Conservation (phyloP, 495 filamentous ascomycete genomes). For the Daldinia loculata region DNA sequence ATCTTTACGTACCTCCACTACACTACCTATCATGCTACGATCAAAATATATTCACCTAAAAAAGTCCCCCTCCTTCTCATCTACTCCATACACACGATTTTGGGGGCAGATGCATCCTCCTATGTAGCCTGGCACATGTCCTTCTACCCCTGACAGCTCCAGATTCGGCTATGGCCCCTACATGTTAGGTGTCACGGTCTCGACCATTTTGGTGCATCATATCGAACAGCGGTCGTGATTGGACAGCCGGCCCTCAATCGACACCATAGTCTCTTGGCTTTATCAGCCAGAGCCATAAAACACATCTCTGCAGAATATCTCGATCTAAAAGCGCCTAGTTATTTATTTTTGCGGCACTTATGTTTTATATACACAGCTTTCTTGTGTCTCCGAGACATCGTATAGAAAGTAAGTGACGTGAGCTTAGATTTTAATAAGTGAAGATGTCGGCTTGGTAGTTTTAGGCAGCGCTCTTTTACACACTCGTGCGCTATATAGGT, state of each 20-base stretch:
- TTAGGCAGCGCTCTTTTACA: background rate
- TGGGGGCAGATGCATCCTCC: slow-evolving; percentile 34
- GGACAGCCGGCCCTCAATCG: background rate
- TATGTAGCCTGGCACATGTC: slow-evolving; percentile 16
- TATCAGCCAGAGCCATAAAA: background rate
- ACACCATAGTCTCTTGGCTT: background rate
- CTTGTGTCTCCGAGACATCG: background rate
- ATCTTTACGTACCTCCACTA: background rate
- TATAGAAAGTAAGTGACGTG: background rate
- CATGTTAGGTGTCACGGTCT: slow-evolving; percentile 11
- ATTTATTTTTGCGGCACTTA: background rate
- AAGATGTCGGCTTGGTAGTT: background rate
- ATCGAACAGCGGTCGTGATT: background rate
- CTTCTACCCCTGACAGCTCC: slow-evolving; percentile 13
- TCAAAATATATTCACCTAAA: slow-evolving; percentile 4
- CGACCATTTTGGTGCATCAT: slow-evolving; percentile 11
- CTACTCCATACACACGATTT: slow-evolving; percentile 17
- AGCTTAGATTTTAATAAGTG: background rate
- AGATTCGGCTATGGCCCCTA: slow-evolving; percentile 21
- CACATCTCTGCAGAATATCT: background rate
- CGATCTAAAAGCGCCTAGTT: background rate
- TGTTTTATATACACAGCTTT: background rate
- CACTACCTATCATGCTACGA: background rate
- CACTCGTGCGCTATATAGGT: too few relatives aligned
- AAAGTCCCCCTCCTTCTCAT: slow-evolving; percentile 15